A percentile compares a stretch with the other conserved stretches of the same genome.
phyloP scores from a whole-genome alignment of 495 filamentous ascomycete genomes.

The Xylaria flabelliformis region DNA sequence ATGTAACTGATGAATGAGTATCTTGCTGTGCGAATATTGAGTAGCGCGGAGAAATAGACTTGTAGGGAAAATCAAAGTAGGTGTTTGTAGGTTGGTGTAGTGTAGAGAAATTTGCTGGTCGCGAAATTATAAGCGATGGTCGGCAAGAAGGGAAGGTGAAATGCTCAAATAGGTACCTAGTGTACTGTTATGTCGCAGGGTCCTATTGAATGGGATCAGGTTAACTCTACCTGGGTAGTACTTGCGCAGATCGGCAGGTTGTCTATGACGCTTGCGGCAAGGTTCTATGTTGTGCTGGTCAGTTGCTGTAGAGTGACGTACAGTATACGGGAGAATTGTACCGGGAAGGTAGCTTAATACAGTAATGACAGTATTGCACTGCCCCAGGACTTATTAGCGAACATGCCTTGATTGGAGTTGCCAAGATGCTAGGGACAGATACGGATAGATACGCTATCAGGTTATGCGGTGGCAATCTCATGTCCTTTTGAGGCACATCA shows the following conservation, averaged over 20 bases:
- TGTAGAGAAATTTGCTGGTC: background rate
- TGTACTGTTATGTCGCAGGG: background rate
- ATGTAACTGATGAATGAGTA: background rate
- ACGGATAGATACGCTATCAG: background rate
- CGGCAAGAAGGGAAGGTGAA: constrained; percentile 8
- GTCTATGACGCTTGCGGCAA: constrained; percentile 24
- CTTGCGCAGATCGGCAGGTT: background rate
- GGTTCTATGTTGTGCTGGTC: background rate
- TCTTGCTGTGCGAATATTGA: background rate
- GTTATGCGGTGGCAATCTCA: constrained; percentile 9
- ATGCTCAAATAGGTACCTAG: background rate
- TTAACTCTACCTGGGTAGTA: background rate
- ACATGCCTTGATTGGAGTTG: background rate
- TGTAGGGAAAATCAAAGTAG: background rate
- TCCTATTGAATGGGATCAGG: background rate
- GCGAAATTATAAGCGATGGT: background rate
- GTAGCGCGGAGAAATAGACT: background rate
- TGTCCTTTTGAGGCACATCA: background rate
- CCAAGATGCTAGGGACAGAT: background rate
- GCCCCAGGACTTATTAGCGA: constrained; percentile 14
- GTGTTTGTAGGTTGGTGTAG: background rate
- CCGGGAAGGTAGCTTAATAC: constrained; percentile 4
- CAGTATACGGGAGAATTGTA: constrained; percentile 2
- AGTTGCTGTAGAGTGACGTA: background rate
- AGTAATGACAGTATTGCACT: constrained; percentile 18